Evolutionary conservation across 2,329 filamentous ascomycete genomes (phyloP), one percentile per base, ranked within the genome.

Genomic region (Dactylonectria estremocensis): DNA sequence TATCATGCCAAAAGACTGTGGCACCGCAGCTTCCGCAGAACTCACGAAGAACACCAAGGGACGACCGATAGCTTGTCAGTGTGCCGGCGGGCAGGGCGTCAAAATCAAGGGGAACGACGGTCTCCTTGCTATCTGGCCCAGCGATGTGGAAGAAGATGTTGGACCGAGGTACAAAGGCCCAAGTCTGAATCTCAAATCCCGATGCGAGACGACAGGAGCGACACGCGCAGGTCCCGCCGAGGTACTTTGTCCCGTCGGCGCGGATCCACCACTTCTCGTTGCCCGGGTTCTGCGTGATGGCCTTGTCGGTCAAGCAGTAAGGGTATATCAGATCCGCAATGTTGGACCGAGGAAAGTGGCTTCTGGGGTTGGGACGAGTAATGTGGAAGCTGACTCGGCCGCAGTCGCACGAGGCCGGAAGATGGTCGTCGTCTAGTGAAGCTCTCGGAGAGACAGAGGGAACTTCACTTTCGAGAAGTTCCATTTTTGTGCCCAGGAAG

Each of bases 21-120:
- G 91, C 90, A 1, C 91, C 91, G 74, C 91, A 93, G 1, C 61
- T 74, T 2, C 79, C 77, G 75, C 91, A 93, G 74, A 92, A 93
- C 49, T 90, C 88, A 16, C 91, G 85, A 53, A 82, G 80, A 3
- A 90, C 85, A 0, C 83, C 85, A 0, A 81, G 76, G 0, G 85
- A 89, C 24, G 88, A 92, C 16, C 82, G 76, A 74, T 91, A 91
- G 13, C 75, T 80, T 58, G 83, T 83, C 63, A 90, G 77, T 1
- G 85, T 85, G 0, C 83, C 83, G 28, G 79, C 72, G 0, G 80
- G 75, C 3, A 86, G 79, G 3, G 69, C 67, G 1, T 54, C 37
- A 66, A 84, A 85, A 53, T 82, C 77, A 6, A 84, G 78, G 0
- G 78, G 75, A 1, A 76, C 56, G 18, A 55, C 43, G 1, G 10